phyloP scores from a whole-genome alignment of 2,329 filamentous ascomycete species.

The Keithomyces neogunnii region DNA sequence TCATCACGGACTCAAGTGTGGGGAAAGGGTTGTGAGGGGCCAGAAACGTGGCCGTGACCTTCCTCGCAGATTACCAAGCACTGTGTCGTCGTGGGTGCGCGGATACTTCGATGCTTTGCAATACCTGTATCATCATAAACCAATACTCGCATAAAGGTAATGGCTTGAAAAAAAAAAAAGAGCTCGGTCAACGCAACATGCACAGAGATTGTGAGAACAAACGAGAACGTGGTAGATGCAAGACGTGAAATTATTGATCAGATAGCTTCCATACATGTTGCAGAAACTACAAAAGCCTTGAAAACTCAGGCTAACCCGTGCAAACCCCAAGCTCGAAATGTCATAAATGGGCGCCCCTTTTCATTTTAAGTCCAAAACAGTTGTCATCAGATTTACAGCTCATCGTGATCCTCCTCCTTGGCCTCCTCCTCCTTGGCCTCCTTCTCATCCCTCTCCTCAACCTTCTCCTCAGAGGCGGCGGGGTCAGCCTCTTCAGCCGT shows the following conservation, averaged over 20 bases:
- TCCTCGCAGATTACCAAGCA: neutral
- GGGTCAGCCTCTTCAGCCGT: constrained; percentile 46
- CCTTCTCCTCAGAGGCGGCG: constrained; percentile 41
- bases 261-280: constrained; percentile 13
- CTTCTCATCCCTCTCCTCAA: constrained; percentile 32
- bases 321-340: constrained; percentile 24
- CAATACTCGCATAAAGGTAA: too few relatives aligned
- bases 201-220: neutral
- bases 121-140: too few relatives aligned
- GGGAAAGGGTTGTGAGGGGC: neutral
- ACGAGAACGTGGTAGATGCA: neutral
- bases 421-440: constrained; percentile 36
- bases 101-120: too few relatives aligned
- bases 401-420: constrained; percentile 47
- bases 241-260: neutral
- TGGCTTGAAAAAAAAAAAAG: too few relatives aligned
- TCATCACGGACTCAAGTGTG: neutral
- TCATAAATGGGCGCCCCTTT: constrained; percentile 20
- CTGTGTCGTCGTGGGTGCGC: too few relatives aligned
- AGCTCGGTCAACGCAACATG: too few relatives aligned
- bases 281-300: constrained; percentile 18
- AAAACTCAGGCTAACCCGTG: constrained; percentile 10
- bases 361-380: constrained; percentile 8
- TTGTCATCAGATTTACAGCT: constrained; percentile 52
- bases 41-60: neutral